Evolutionary conservation across 257 asterid species (phyloP).

Genomic region (Penstemon davidsonii): DNA sequence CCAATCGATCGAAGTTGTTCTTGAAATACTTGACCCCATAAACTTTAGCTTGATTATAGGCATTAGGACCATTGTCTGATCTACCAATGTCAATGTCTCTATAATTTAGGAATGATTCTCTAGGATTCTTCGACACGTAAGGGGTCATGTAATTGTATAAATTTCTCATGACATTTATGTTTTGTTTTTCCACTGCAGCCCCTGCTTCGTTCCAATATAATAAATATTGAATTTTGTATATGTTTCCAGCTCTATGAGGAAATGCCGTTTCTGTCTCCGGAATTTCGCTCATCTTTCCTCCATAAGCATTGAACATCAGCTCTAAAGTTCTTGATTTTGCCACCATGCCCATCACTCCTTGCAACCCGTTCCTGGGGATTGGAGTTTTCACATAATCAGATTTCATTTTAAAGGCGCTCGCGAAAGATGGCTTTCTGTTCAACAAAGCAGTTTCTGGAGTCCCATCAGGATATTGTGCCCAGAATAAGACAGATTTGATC

Average conservation of each 20-base stretch:
- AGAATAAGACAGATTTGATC: conserved; percentile 27
- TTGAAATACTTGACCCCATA: conserved; percentile 38
- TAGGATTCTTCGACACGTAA: conserved; percentile 39
- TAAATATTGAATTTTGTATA: conserved; percentile 40
- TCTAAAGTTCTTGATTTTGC: background rate
- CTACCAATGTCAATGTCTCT: conserved; percentile 43
- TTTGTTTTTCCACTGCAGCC: background rate
- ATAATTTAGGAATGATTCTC: conserved; percentile 39
- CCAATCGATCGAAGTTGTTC: conserved; percentile 35
- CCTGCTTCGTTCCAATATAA: conserved; percentile 28
- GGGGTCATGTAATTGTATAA: conserved; percentile 39
- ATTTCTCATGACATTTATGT: background rate
- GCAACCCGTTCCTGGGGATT: conserved; percentile 2
- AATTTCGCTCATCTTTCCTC: conserved; percentile 40
- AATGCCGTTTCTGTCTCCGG: conserved; percentile 27
- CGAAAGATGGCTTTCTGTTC: background rate
- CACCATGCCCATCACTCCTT: background rate
- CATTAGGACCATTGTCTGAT: conserved; percentile 19
- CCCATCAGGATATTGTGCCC: conserved; percentile 7
- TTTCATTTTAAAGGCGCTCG: conserved; percentile 23
- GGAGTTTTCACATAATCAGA: conserved; percentile 43
- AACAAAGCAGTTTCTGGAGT: conserved; percentile 24
- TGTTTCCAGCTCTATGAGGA: conserved; percentile 40
- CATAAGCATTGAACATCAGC: conserved; percentile 37
- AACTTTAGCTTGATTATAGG: conserved; percentile 33